Conservation (phyloP, 2,329 filamentous ascomycete genomes). For the Diaporthe eres region DNA sequence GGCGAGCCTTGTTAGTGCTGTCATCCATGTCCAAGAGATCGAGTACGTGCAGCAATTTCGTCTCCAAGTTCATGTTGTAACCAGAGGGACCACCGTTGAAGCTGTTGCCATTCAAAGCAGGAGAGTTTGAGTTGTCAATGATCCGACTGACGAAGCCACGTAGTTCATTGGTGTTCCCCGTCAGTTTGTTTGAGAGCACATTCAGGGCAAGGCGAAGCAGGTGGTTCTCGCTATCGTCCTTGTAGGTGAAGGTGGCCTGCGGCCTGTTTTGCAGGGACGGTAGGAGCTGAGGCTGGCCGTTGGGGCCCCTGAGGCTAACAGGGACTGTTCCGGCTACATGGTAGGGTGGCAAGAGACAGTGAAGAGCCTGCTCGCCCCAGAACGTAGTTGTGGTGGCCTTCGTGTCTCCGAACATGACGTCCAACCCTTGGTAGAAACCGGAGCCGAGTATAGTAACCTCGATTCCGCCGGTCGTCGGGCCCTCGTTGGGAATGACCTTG, state of each 20-base stretch:
- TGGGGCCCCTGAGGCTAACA: constrained; percentile 75
- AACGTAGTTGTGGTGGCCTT: constrained; percentile 80
- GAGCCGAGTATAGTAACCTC: constrained; percentile 89
- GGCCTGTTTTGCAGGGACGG: constrained; percentile 53
- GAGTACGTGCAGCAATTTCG: constrained; percentile 79
- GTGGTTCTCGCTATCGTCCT: constrained; percentile 78
- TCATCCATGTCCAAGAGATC: constrained; percentile 85
- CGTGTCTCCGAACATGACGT: constrained; percentile 84
- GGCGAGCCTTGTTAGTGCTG: constrained; percentile 75
- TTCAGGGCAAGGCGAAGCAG: constrained; percentile 77
- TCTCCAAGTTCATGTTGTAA: constrained; percentile 66
- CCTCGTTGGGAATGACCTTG: constrained; percentile 87
- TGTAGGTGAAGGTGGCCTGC: constrained; percentile 77
- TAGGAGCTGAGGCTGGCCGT: constrained; percentile 52
- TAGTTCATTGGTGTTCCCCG: constrained; percentile 72
- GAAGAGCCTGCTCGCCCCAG: constrained; percentile 84
- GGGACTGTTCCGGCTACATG: constrained; percentile 76
- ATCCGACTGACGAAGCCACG: constrained; percentile 74
- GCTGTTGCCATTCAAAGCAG: constrained; percentile 49
- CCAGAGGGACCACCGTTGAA: constrained; percentile 49
- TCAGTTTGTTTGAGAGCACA: constrained; percentile 75
- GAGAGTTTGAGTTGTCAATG: constrained; percentile 66
- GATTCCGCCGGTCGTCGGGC: constrained; percentile 85
- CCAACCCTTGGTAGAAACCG: constrained; percentile 81
- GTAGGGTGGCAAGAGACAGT: constrained; percentile 83